These are phyloP conservation scores for Xylaria castorea DNA, from an alignment of 495 filamentous ascomycete species.

Conservation along the genomic window DNA sequence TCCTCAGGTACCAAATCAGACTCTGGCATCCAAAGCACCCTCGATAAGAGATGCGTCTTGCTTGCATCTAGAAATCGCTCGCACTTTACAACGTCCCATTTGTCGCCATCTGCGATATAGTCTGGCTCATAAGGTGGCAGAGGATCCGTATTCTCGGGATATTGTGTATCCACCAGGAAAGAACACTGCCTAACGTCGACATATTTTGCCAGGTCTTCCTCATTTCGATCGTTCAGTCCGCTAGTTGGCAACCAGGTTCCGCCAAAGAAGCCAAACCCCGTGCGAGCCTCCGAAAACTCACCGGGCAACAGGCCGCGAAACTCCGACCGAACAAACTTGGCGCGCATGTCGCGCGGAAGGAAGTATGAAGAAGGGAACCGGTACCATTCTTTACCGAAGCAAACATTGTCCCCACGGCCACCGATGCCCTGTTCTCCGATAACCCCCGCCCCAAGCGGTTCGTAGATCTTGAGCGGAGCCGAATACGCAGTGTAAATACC, in stretches of 20 bases:
- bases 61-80: conserved; percentile 80
- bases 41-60: conserved; percentile 72
- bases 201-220: conserved; percentile 88
- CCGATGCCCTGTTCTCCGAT: conserved; percentile 57
- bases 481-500: conserved; percentile 86
- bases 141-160: conserved; percentile 57
- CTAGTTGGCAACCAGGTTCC: conserved; percentile 80
- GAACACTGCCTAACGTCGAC: conserved; percentile 75
- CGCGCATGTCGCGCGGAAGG: conserved; percentile 76
- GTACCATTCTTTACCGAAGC: conserved; percentile 98
- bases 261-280: conserved; percentile 66
- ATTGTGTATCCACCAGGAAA: conserved; percentile 88
- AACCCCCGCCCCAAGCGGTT: conserved; percentile 53
- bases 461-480: conserved; percentile 81
- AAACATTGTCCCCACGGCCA: conserved; percentile 71
- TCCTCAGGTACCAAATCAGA: conserved; percentile 69
- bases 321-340: conserved; percentile 87
- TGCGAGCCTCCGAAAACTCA: conserved; percentile 77
- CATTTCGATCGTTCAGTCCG: conserved; percentile 93
- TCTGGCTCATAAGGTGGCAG: conserved; percentile 71
- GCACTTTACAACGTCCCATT: conserved; percentile 80
- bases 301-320: conserved; percentile 92
- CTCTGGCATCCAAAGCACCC: conserved; percentile 86
- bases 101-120: conserved; percentile 69
- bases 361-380: conserved; percentile 95